Base-by-base conservation (phyloP, 192 early-diverging fungal genomes). In the Umbelopsis isabellina region DNA sequence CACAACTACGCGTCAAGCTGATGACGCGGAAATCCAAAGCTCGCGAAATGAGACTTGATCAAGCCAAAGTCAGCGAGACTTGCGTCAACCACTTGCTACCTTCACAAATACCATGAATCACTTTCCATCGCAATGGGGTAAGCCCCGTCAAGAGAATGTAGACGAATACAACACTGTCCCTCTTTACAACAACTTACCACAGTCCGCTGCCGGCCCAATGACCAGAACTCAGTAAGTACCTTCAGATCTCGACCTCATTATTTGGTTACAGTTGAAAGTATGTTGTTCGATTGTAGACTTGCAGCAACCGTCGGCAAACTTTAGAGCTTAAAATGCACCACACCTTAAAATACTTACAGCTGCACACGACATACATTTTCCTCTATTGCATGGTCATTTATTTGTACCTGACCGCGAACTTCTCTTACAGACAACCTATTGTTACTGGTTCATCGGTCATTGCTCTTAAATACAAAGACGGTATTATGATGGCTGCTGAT, bases 401-500 rank as follows among this genome's bases (percentile, higher is more conserved):
- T n/a, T n/a, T n/a, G n/a, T n/a, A n/a, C 55, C 55, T 61, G 55
- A 61, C 55, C 27, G 44, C 64, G 53, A 67, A 18, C 20, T 44
- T 47, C 22, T 44, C 68, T 58, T 20, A 65, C 72, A 88, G 90
- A 77, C 76, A 82, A 72, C 97, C 97, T 21, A 85, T 95, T 41
- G 92, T 99, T 18, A 97, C 94, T 18, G 96, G 96, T 72, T 95
- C 95, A 10, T 97, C 96, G 45, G 93, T 98, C 33, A 74, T 99
- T 47, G 97, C 88, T 49, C 85, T 99, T 77, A 93, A 94, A 83
- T 99, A 93, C 88, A 97, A 95, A 79, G 95, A 96, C 71, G 97
- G 97, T 66, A 86, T 99, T 45, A 97, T 99, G 91, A 87, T 99
- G 80, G 94, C 94, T 8, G 92, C 95, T 13, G 97, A 99, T 79